Percentiles rank a stretch among this genome's conserved stretches.
These are phyloP conservation scores for Pseudopyricularia cyperi DNA, from an alignment of 2,329 filamentous ascomycete species.

Conservation along the genomic window DNA sequence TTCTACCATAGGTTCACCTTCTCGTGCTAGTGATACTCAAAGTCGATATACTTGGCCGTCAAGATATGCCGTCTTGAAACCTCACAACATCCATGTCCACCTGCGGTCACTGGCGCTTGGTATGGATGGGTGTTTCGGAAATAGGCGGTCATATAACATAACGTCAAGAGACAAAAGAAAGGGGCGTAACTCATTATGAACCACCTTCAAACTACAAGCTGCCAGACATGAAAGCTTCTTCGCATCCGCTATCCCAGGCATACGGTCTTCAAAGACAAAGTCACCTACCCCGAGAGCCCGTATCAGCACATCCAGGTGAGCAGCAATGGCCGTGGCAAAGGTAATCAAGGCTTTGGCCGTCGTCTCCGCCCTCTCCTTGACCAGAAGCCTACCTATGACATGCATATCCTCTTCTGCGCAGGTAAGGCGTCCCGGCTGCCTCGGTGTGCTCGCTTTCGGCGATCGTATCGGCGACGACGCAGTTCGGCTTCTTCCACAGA, in stretches of 20 bases:
- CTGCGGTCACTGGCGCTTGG: constrained; percentile 24
- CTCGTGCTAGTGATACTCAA: too few relatives aligned
- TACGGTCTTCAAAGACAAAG: constrained; percentile 17
- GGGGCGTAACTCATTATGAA: too few relatives aligned
- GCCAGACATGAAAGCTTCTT: constrained; percentile 17
- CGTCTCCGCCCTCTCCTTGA: constrained; percentile 36
- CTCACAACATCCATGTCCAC: constrained; percentile 5
- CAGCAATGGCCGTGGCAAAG: constrained; percentile 31
- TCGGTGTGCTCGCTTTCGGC: constrained; percentile 21
- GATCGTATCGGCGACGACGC: constrained; percentile 20
- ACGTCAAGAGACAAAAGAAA: too few relatives aligned
- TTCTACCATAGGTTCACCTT: too few relatives aligned
- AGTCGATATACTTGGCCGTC: neutral
- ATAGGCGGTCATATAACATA: neutral
- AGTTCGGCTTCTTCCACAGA: constrained; percentile 32
- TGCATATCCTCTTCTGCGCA: constrained; percentile 27
- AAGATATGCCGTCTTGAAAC: neutral
- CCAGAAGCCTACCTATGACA: constrained; percentile 24
- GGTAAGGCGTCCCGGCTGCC: constrained; percentile 18
- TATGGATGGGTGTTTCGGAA: neutral
- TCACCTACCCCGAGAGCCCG: constrained; percentile 29
- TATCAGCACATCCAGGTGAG: constrained; percentile 27
- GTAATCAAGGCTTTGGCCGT: constrained; percentile 32
- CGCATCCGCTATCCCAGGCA: constrained; percentile 18
- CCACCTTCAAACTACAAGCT: constrained; percentile 17